These are phyloP conservation scores for Periconia sp. DNA, from an alignment of 2,329 filamentous ascomycete species.

Conservation along the genomic window DNA sequence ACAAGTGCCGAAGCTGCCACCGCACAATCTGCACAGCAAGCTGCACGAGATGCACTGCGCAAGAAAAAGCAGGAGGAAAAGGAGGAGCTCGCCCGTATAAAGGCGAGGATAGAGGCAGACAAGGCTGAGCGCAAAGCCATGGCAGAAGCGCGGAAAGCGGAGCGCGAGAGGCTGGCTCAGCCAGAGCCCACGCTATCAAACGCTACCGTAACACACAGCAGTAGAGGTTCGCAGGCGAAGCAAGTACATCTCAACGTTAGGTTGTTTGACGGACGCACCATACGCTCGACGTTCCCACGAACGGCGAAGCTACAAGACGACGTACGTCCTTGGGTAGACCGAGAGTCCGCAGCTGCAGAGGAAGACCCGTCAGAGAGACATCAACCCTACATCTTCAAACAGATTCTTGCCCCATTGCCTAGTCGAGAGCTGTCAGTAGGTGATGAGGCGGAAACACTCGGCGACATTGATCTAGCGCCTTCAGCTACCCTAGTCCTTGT, in stretches of 20 bases:
- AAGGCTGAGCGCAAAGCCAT: slow-evolving; percentile 67
- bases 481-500: slow-evolving; percentile 84
- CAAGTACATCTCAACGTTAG: slow-evolving; percentile 70
- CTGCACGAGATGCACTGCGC: slow-evolving; percentile 56
- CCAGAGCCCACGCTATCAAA: slow-evolving; percentile 10
- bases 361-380: slow-evolving; percentile 25
- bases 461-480: slow-evolving; percentile 74
- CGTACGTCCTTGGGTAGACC: slow-evolving; percentile 79
- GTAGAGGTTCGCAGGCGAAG: slow-evolving; percentile 38
- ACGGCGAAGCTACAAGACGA: slow-evolving; percentile 66
- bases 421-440: slow-evolving; percentile 74
- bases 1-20: slow-evolving; percentile 42
- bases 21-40: slow-evolving; percentile 45
- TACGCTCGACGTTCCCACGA: slow-evolving; percentile 74
- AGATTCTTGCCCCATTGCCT: slow-evolving; percentile 79
- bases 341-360: slow-evolving; percentile 30
- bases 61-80: slow-evolving; percentile 68
- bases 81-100: slow-evolving; percentile 73
- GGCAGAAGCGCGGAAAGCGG: slow-evolving; percentile 42
- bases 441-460: slow-evolving; percentile 74
- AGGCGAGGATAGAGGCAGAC: slow-evolving; percentile 78
- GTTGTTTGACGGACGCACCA: slow-evolving; percentile 81
- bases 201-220: slow-evolving; percentile 14
- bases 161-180: slow-evolving; percentile 33
- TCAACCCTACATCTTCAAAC: slow-evolving; percentile 80